Evolutionary conservation across 2,329 filamentous ascomycete genomes (phyloP), one percentile per base, ranked within the genome.

Genomic region (Neonectria punicea): DNA sequence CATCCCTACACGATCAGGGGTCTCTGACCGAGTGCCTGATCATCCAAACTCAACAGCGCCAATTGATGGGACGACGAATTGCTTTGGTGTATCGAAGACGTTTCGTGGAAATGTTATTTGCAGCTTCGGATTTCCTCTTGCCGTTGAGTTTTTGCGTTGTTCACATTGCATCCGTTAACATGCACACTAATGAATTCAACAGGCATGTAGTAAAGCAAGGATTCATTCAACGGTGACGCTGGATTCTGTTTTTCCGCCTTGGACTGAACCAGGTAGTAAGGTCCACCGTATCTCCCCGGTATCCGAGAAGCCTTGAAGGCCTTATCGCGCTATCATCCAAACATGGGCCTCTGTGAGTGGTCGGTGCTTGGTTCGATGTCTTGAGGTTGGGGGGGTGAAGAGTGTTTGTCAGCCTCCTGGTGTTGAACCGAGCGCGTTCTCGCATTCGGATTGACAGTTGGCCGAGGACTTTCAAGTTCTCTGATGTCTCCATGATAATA

Each of bases 321-420:
- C 44, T 32, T 57, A 57, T 47, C 36, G 54, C 18, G 22, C 53
- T 43, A 34, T 49, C 41, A 58, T 20, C 44, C 28, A 54, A 34
- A 32, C 53, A 62, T 53, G 54, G 54, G 8, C n/a, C 44, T 13
- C n/a, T 14, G 39, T 10, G 30, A 44, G 4, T 28, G 44, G 20
- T 25, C 28, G 39, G 36, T 20, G 22, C 22, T 18, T 8, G 22
- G 22, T 39, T 41, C 20, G 25, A 47, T 18, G 58, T 20, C 43
- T 30, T 14, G 50, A 61, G 53, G 34, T 51, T 62, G 60, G 36
- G 53, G 60, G 54, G 54, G 25, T 32, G 39, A 41, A 18, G n/a
- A n/a, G 16, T 41, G 16, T 36, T 8, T 43, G 39, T n/a, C 16
- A 43, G 8, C 39, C n/a, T 43, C 39, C 39, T n/a, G 39, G 39